phyloP scores from a whole-genome alignment of 2,329 filamentous ascomycete genomes.

The Ophiostoma angusticollis region DNA sequence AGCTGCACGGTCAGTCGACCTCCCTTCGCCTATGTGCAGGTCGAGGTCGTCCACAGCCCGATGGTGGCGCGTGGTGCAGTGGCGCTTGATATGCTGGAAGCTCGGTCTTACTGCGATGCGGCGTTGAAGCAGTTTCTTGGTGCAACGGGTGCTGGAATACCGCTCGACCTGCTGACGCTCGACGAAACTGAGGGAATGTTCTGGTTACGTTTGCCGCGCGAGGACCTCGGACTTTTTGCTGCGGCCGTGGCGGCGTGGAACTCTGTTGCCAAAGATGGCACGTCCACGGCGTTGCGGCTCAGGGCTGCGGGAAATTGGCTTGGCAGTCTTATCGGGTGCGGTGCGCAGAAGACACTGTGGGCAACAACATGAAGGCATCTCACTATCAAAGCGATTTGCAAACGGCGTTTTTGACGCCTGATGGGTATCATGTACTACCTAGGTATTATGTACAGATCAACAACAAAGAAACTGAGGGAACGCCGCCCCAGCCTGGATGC shows the following conservation, averaged over 20 bases:
- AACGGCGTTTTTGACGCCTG: too few species aligned
- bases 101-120: conserved; percentile 47
- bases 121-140: conserved; percentile 60
- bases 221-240: conserved; percentile 46
- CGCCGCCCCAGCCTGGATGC: too few species aligned
- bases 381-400: too few species aligned
- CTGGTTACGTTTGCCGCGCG: conserved; percentile 52
- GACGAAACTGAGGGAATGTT: conserved; percentile 37
- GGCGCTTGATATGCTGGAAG: conserved; percentile 47
- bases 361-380: background rate
- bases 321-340: conserved; percentile 41
- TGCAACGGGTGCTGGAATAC: conserved; percentile 50
- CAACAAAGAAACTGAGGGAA: too few species aligned
- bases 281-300: conserved; percentile 40
- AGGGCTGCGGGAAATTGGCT: conserved; percentile 52
- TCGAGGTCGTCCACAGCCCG: conserved; percentile 30
- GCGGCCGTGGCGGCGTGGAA: conserved; percentile 55
- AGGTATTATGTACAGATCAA: too few species aligned
- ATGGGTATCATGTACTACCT: too few species aligned
- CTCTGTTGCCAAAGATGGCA: conserved; percentile 27
- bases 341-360: conserved; percentile 37
- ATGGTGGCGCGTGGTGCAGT: conserved; percentile 6
- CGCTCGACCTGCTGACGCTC: conserved; percentile 57
- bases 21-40: conserved; percentile 43
- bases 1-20: conserved; percentile 38